These are phyloP conservation scores for Neofusicoccum parvum DNA, from an alignment of 2,329 filamentous ascomycete genomes.

Conservation along the genomic window DNA sequence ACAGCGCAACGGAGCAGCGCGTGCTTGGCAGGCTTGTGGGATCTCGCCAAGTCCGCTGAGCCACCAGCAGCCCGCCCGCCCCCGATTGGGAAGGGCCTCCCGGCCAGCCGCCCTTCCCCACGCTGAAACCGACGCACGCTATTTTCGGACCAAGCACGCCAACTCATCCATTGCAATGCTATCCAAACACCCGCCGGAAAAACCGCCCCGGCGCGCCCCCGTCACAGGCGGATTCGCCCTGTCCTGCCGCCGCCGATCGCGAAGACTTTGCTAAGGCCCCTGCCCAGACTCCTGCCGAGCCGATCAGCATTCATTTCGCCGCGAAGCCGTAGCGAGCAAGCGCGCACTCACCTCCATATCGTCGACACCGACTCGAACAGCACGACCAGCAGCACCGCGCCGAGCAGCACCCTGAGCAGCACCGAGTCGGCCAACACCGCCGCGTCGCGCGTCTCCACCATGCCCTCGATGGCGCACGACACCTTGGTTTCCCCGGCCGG, in stretches of 20 bases:
- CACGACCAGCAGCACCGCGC: not conserved
- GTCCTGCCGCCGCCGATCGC: not conserved
- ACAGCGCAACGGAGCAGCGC: not conserved
- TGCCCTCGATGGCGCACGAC: not conserved
- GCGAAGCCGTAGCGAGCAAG: too few species aligned
- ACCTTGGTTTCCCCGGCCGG: not conserved
- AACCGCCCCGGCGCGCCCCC: not conserved
- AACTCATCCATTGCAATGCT: too few species aligned
- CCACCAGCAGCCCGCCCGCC: not conserved
- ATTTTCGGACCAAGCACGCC: too few species aligned
- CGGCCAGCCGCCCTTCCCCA: not conserved
- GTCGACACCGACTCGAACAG: not conserved
- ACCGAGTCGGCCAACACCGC: not conserved
- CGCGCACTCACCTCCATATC: constrained; percentile 2
- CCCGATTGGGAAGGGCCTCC: not conserved
- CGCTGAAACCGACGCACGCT: not conserved
- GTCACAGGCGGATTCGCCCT: not conserved
- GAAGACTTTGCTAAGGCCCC: constrained; percentile 1
- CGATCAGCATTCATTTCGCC: not conserved
- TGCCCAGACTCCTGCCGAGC: constrained; percentile 8
- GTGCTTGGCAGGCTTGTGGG: not conserved
- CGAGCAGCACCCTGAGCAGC: not conserved
- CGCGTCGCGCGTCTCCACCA: not conserved
- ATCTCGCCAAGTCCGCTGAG: not conserved
- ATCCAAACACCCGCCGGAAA: not conserved